Evolutionary conservation across 257 asterid species (phyloP), one percentile per base, ranked within the genome.

Genomic region (Nicotiana tomentosiformis): DNA sequence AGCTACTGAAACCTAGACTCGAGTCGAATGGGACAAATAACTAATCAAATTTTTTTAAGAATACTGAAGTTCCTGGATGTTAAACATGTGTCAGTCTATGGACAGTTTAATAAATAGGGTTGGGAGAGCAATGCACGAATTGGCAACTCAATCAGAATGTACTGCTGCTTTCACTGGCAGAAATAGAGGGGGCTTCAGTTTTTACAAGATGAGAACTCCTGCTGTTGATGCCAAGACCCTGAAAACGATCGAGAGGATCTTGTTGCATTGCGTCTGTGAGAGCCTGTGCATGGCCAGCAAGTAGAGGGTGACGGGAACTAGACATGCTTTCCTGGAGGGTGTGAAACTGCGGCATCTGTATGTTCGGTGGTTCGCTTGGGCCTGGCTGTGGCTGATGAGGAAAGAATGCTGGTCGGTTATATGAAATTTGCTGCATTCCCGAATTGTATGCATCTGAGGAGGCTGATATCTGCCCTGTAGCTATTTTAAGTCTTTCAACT

Each of bases 401-500:
- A 83, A 88, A 94, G 91, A 86, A 93, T 15, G 89, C 78, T 0
- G 94, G 83, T 70, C 88, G 94, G 84, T 85, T 90, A 82, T 91
- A 93, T 17, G 95, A 87, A 84, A 91, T 84, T 77, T 93, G 94
- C 81, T 93, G 95, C 94, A 92, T 90, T 77, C 91, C 88, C 76
- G 89, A 43, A 77, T 39, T 85, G 88, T 88, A 92, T 4, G 91
- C 83, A 12, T 94, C 98, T 26, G 97, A 87, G 23, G 86, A 65
- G 72, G 91, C 79, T 55, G 97, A 82, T 26, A 91, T 86, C 81
- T 94, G 97, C 82, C 98, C 98, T 0, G 98, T 94, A 51, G 97
- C 97, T 37, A 92, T 86, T 84, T 92, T 90, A 33, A 94, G 92
- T 79, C 98, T 89, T 60, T 93, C 98, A 32, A 94, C 97, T 88